Conservation (phyloP, 495 filamentous ascomycete genomes). For the Annulohypoxylon nitens region DNA sequence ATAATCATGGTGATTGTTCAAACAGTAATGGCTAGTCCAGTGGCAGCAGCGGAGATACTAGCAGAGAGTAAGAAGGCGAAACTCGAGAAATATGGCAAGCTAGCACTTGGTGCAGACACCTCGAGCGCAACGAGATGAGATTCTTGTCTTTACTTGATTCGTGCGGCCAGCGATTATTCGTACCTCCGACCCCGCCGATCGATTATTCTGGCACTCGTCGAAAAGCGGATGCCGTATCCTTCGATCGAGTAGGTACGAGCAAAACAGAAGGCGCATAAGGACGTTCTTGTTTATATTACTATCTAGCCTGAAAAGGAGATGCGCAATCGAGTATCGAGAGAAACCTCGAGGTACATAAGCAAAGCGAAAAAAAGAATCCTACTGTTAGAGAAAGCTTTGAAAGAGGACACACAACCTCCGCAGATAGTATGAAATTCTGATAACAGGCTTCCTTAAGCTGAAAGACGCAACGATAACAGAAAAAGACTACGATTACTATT, state of each 20-base stretch:
- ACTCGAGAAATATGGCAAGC: constrained; percentile 35
- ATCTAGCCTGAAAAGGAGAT: constrained; percentile 52
- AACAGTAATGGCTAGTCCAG: constrained; percentile 35
- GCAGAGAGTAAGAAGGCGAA: constrained; percentile 13
- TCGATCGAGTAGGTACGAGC: constrained; percentile 47
- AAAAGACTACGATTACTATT: constrained; percentile 4
- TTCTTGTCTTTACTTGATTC: constrained; percentile 39
- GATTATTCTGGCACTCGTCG: constrained; percentile 49
- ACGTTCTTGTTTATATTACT: constrained; percentile 36
- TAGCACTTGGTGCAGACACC: constrained; percentile 29
- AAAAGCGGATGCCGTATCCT: constrained; percentile 47
- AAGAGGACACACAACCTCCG: constrained; percentile 44
- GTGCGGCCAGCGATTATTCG: constrained; percentile 40
- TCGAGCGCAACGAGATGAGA: constrained; percentile 33
- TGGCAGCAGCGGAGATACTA: constrained; percentile 17
- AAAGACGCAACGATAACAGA: constrained; percentile 17
- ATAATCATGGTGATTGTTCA: constrained; percentile 42
- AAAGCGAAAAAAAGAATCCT: not conserved
- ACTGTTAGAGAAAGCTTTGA: constrained; percentile 30
- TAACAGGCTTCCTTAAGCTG: constrained; percentile 46
- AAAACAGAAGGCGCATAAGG: constrained; percentile 15
- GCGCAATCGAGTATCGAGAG: constrained; percentile 49
- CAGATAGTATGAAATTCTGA: constrained; percentile 54
- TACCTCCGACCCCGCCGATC: constrained; percentile 45
- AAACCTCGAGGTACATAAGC: constrained; percentile 39